Base-by-base conservation (phyloP, 2,329 filamentous ascomycete genomes). In the Plectosphaerella plurivora region DNA sequence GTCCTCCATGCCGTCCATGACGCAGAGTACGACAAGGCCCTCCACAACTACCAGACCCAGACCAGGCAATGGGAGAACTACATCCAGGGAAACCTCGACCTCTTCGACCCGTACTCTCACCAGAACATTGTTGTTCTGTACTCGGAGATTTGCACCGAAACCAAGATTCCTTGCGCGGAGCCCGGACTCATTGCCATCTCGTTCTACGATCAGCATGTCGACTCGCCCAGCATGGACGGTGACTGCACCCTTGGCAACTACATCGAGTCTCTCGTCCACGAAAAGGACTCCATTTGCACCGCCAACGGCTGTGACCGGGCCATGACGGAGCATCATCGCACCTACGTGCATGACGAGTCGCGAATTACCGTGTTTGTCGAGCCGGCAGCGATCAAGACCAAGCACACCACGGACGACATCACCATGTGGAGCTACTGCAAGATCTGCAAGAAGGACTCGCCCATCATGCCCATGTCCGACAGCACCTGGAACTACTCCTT, bases 351-450 rank as follows among this genome's bases (percentile, higher is more conserved):
- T 62, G 95, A 94, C 25, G 89, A 96, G 65, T 93, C 92, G 10
- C 89, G 96, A 56, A 86, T 99, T 60, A 96, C 91, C 8, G 84
- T 97, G 10, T 90, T 96, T 60, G 86, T 97, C 15, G 89, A 96
- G 64, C 63, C 68, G 28, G 57, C 69, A 6, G 61, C 68, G 11
- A 86, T 84, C 33, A 68, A 72, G 4, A 63, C 69, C 4, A 61
- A 68, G 28, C 86, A 69, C 82, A 66, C 65, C 50, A 69, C 69
- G 42, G 72, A 74, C 44, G 88, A 86, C 3, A 96, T 99, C 52
- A 82, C 92, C 53, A 97, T 99, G 91, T 99, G 95, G 95, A 97
- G 91, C 59, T 91, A 88, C 61, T 99, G 94, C 74, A 94, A 96
- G 62, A 79, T 89, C 28, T 99, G 95, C 68, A 87, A 89, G 50